These are phyloP conservation scores for Vigna trinervia DNA, from an alignment of 306 rosid species.

Conservation along the genomic window DNA sequence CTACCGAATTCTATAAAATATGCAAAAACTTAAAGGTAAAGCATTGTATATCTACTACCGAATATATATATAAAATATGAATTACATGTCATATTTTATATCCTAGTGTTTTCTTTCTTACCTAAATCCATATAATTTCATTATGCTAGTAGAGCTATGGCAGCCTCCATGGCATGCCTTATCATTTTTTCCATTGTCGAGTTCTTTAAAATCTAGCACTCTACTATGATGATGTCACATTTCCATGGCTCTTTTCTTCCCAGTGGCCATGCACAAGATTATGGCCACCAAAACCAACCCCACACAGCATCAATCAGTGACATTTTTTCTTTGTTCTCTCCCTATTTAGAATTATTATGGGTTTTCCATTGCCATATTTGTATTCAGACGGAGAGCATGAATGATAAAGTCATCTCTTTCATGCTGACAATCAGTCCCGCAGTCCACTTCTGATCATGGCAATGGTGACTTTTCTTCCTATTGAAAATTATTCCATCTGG, in stretches of 20 bases:
- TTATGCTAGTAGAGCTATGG: background rate
- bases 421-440: slow-evolving; percentile 18
- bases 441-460: background rate
- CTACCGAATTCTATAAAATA: background rate
- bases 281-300: background rate
- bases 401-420: slow-evolving; percentile 25
- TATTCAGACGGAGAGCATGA: slow-evolving; percentile 4
- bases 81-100: background rate
- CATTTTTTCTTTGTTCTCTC: slow-evolving; percentile 16
- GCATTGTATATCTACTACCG: no score
- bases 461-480: background rate
- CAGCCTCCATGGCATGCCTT: slow-evolving; percentile 8
- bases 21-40: background rate
- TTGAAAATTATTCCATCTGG: slow-evolving; percentile 3
- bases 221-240: slow-evolving; percentile 10
- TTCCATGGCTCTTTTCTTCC: slow-evolving; percentile 33
- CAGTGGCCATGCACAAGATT: slow-evolving; percentile 3
- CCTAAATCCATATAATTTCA: slow-evolving; percentile 21
- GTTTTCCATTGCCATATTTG: background rate
- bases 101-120: background rate
- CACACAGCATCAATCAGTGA: slow-evolving; percentile 22
- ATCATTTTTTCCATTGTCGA: background rate
- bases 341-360: background rate
- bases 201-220: slow-evolving; percentile 31
- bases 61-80: no score